These are phyloP conservation scores for Acer campestre DNA, from an alignment of 345 rosid species.

Conservation along the genomic window DNA sequence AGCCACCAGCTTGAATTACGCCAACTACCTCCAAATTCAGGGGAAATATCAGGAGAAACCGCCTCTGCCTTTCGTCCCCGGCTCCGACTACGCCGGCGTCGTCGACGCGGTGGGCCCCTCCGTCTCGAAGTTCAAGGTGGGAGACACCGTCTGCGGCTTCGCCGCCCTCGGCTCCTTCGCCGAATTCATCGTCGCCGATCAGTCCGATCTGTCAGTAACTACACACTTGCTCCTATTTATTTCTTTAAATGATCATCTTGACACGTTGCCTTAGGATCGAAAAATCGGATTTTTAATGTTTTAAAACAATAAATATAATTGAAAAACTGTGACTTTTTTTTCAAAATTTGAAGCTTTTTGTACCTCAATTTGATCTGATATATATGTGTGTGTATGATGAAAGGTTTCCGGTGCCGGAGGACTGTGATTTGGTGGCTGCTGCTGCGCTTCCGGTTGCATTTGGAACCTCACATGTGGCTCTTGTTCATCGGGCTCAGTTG, in stretches of 20 bases:
- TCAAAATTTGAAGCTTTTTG: not conserved
- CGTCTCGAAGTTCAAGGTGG: conserved; percentile 68
- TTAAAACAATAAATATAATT: not conserved
- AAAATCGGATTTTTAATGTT: not conserved
- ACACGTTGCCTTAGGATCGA: no score
- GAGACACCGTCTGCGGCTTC: conserved; percentile 77
- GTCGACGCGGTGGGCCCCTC: conserved; percentile 65
- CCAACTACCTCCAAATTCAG: conserved; percentile 85
- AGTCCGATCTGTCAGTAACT: conserved; percentile 54
- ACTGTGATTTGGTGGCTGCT: conserved; percentile 79
- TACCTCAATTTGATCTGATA: not conserved
- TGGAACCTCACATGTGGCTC: conserved; percentile 95
- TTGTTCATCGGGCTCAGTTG: conserved; percentile 81
- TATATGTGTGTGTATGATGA: not conserved
- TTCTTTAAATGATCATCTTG: not conserved
- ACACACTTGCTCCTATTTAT: not conserved
- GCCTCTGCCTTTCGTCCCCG: conserved; percentile 84
- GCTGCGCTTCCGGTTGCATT: conserved; percentile 93
- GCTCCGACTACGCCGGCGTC: conserved; percentile 87
- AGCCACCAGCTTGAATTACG: conserved; percentile 96
- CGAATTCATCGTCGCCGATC: conserved; percentile 77
- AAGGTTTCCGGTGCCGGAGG: conserved; percentile 75
- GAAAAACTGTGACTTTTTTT: not conserved
- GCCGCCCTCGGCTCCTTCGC: conserved; percentile 77
- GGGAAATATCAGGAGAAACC: conserved; percentile 92